These are phyloP conservation scores for Salix suchowensis DNA, from an alignment of 345 rosid species.

Conservation along the genomic window DNA sequence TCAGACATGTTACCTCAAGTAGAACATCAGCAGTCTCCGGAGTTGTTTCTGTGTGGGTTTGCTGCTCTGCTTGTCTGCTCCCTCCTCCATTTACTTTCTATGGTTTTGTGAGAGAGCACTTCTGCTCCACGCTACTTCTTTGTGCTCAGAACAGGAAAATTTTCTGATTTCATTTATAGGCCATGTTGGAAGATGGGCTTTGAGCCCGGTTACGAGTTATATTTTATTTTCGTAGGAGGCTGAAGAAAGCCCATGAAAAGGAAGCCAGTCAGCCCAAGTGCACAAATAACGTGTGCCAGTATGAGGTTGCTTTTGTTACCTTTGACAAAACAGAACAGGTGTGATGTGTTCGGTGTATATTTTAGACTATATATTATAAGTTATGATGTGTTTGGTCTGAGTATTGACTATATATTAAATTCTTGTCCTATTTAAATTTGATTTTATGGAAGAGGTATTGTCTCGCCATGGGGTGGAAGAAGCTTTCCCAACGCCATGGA, in stretches of 20 bases:
- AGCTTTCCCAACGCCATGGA: too few species aligned
- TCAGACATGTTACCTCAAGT: slow-evolving; percentile 41
- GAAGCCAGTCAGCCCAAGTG: too few species aligned
- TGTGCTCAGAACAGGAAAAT: background rate
- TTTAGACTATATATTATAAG: too few species aligned
- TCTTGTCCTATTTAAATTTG: too few species aligned
- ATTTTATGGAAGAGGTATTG: too few species aligned
- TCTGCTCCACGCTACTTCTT: background rate
- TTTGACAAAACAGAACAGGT: too few species aligned
- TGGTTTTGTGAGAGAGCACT: background rate
- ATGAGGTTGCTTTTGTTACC: too few species aligned
- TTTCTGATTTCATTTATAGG: background rate
- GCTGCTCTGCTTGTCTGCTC: slow-evolving; percentile 18
- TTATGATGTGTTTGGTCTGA: too few species aligned
- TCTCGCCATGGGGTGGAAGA: too few species aligned
- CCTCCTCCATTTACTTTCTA: slow-evolving; percentile 34
- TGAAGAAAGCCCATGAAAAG: background rate
- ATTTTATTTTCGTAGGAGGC: background rate
- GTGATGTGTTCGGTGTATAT: too few species aligned
- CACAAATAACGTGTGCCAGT: too few species aligned
- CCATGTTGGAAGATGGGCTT: background rate
- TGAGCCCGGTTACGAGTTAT: background rate
- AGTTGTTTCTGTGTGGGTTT: slow-evolving; percentile 10
- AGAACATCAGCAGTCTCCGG: slow-evolving; percentile 52
- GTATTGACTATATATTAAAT: too few species aligned